Evolutionary conservation across 2,329 filamentous ascomycete genomes (phyloP), one percentile per base, ranked within the genome.

Genomic region (Aureobasidium uvarum): DNA sequence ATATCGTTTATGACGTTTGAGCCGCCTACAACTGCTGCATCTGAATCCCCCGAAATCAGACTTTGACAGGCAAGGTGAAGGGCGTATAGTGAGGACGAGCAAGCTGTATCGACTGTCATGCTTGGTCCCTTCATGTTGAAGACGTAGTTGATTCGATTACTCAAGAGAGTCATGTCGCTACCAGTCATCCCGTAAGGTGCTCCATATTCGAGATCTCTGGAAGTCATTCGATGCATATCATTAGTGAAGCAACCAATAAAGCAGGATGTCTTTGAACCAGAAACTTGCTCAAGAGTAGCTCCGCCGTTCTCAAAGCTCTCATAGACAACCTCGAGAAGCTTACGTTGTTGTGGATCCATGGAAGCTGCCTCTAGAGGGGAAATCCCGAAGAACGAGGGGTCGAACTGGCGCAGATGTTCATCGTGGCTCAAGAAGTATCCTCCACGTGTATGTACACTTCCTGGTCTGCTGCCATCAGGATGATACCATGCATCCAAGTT

Each of bases 51-150:
- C 11, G 33, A 16, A 5, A 20, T n/a, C 7, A 62, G 45, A 51
- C 45, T 51, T 33, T 62, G 58, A 11, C 58, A 62, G 31, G 39
- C 55, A 20, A 46, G 28, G 16, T 59, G 55, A n/a, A 59, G 28
- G 14, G 41, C 39, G 38, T 39, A 45, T 2, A 59, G 38, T 20
- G 31, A 38, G 11, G 51, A 38, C 6, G 79, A 81, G 60, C 80
- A 82, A 1, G 80, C 80, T 0, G 80, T 82, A 43, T 82, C 79
- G 18, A 82, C 74, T 0, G 78, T 80, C 70, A 80, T 75, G 1
- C 73, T 76, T 0, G 80, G 77, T 0, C 80, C 77, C 8, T 72
- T 69, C 71, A 74, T 74, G 59, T 70, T 72, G 66, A 78, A 79
- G 46, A 77, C 78, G 69, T 78, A 77, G n/a, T 63, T 67, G 39